A percentile compares a stretch with the other conserved stretches of the same genome.
Conservation (phyloP, 2,329 filamentous ascomycete genomes). For the Trichothecium roseum region DNA sequence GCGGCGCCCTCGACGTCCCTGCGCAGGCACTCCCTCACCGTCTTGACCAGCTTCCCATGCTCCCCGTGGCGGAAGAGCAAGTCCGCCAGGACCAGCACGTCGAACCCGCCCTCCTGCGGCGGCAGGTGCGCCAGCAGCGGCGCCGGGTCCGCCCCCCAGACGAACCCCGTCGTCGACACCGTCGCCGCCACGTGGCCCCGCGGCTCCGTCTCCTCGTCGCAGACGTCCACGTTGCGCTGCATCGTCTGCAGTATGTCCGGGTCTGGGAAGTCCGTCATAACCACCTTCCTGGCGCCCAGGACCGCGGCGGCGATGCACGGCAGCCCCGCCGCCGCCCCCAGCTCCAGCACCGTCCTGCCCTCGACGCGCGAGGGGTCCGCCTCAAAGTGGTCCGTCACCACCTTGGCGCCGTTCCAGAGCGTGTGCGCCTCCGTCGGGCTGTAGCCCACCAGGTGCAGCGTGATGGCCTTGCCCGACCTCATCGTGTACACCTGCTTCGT, state of each 20-base stretch:
- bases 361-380: constrained; percentile 51
- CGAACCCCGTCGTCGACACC: constrained; percentile 59
- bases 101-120: constrained; percentile 40
- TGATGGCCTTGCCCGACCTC: constrained; percentile 52
- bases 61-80: constrained; percentile 86
- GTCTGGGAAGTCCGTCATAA: constrained; percentile 87
- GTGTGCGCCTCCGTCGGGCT: constrained; percentile 85
- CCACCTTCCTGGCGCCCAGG: constrained; percentile 57
- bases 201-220: constrained; percentile 26
- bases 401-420: constrained; percentile 82
- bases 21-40: constrained; percentile 56
- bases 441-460: constrained; percentile 72
- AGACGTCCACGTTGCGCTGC: constrained; percentile 59
- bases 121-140: constrained; percentile 49
- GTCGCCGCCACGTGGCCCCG: constrained; percentile 17
- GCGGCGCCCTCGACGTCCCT: constrained; percentile 22
- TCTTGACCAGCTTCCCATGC: constrained; percentile 66
- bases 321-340: constrained; percentile 80
- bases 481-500: constrained; percentile 65
- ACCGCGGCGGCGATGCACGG: constrained; percentile 70
- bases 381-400: constrained; percentile 71
- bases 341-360: constrained; percentile 67
- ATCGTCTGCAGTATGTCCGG: constrained; percentile 73
- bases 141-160: constrained; percentile 65
- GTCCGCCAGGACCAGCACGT: constrained; percentile 78